Conservation (phyloP, 2,329 filamentous ascomycete genomes). For the Ophiostoma ips region DNA sequence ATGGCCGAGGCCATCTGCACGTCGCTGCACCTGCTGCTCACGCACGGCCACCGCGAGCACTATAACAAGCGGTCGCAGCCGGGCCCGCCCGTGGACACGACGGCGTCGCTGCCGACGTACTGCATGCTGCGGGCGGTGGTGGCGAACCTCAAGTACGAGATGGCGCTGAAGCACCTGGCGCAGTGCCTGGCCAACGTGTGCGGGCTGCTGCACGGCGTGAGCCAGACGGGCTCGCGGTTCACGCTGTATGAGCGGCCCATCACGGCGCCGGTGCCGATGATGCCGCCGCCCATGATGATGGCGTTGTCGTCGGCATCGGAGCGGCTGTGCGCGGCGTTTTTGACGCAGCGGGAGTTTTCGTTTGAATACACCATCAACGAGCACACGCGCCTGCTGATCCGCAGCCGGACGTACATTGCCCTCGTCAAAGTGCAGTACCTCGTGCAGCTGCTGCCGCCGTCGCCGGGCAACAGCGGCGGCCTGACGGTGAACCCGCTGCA, state of each 20-base stretch:
- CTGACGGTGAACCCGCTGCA: constrained; percentile 21
- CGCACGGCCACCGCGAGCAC: constrained; percentile 52
- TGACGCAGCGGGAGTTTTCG: constrained; percentile 27
- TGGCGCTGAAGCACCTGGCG: constrained; percentile 24
- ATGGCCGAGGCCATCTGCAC: constrained; percentile 54
- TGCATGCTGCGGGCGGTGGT: constrained; percentile 39
- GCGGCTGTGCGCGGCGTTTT: constrained; percentile 29
- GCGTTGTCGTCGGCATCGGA: constrained; percentile 27
- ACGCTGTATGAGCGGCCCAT: constrained; percentile 11
- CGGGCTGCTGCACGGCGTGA: constrained; percentile 24
- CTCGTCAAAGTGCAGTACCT: constrained; percentile 33
- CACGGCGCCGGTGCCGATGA: constrained; percentile 14
- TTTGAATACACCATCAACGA: constrained; percentile 34
- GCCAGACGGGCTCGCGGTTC: constrained; percentile 8
- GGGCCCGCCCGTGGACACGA: constrained; percentile 25
- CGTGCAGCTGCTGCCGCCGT: constrained; percentile 23
- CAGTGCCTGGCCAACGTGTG: constrained; percentile 30
- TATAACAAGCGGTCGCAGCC: constrained; percentile 52
- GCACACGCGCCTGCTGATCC: constrained; percentile 27
- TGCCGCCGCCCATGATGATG: no score
- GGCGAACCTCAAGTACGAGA: constrained; percentile 31
- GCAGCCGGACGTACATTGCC: constrained; percentile 29
- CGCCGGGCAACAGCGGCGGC: neutral
- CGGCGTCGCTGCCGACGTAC: constrained; percentile 29
- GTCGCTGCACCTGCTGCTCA: constrained; percentile 61